Percentiles rank a stretch among this genome's conserved stretches.
phyloP scores from a whole-genome alignment of 139 green algal genomes.

The Deuterostichococcus epilithicus region DNA sequence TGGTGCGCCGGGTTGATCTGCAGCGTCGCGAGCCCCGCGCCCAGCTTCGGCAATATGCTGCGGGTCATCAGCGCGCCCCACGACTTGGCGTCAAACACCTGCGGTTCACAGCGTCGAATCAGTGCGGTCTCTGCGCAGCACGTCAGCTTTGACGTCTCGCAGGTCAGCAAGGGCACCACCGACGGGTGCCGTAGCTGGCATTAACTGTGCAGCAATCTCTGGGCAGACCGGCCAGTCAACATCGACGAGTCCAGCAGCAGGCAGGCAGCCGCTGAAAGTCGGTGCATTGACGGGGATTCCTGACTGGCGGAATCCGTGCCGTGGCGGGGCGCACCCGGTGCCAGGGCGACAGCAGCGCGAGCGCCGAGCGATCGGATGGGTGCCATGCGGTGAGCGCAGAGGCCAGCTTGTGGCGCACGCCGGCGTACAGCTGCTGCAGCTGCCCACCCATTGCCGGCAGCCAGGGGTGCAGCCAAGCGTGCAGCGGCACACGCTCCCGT shows the following conservation, averaged over 20 bases:
- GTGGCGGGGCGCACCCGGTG: constrained; percentile 36
- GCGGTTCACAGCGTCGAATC: no score
- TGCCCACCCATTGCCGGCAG: constrained; percentile 71
- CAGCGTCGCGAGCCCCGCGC: constrained; percentile 54
- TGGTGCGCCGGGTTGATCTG: constrained; percentile 78
- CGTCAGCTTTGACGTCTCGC: no score
- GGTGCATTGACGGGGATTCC: not conserved
- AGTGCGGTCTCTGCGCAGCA: no score
- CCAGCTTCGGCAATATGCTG: constrained; percentile 88
- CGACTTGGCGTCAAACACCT: constrained; percentile 66
- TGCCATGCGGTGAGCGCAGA: constrained; percentile 79
- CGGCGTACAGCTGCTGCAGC: constrained; percentile 80
- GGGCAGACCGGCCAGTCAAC: no score
- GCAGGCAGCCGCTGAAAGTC: not conserved
- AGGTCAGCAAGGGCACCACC: no score
- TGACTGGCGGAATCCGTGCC: not conserved
- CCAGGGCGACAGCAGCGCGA: constrained; percentile 84
- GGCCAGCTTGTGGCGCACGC: constrained; percentile 76
- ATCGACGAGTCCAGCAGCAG: no score
- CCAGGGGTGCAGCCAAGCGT: constrained; percentile 97
- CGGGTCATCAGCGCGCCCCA: constrained; percentile 79
- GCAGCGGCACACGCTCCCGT: constrained; percentile 77
- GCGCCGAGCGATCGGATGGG: constrained; percentile 71
- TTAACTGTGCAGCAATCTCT: no score
- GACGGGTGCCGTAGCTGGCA: no score